Evolutionary conservation across 2,329 filamentous ascomycete species (phyloP), one percentile per base, ranked within the genome.

Genomic region (Venturia asperata): DNA sequence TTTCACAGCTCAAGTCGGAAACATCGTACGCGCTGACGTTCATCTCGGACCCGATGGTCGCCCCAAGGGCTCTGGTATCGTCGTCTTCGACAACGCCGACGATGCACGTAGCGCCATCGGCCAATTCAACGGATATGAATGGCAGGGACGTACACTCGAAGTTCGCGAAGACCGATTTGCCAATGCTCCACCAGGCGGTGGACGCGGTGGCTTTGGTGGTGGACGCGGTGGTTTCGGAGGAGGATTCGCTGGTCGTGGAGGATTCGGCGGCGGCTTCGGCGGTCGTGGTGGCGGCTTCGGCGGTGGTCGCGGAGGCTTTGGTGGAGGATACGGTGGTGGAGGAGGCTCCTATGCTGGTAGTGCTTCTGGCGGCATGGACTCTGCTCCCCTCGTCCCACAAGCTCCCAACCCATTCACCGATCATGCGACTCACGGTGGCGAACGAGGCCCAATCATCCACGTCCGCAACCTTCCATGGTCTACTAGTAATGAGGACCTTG

Each of bases 391-490:
- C 68, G 79, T 82, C 64, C 78, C 79, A 30, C 77, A 82, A 41
- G 80, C 81, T 41, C 83, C 93, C 0, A 97, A 97, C 76, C 85
- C 92, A 0, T 97, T 97, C 80, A 97, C 93, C 62, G 94, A 97
- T 76, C 91, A 86, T 73, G 93, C 92, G 66, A 93, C 91, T 24
- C 85, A 90, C 67, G 92, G 92, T 63, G 91, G 89, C 64, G 94
- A 97, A 52, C 87, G 87, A 70, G 87, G 87, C 76, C 85, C 91
- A 72, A 86, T 83, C 64, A 99, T 99, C 76, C 97, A 96, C 74
- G 94, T 97, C 69, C 92, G 93, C 80, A 99, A 99, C 75, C 85
- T 99, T 68, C 94, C 94, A 15, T 99, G 94, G 94, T 97, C 94
- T 37, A 99, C 94, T 19, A 97, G 92, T 81, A 97, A 99, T 74